Percentiles rank a stretch among this genome's conserved stretches.
Evolutionary conservation across 306 rosid species (phyloP).

Genomic region (Inga oerstediana): DNA sequence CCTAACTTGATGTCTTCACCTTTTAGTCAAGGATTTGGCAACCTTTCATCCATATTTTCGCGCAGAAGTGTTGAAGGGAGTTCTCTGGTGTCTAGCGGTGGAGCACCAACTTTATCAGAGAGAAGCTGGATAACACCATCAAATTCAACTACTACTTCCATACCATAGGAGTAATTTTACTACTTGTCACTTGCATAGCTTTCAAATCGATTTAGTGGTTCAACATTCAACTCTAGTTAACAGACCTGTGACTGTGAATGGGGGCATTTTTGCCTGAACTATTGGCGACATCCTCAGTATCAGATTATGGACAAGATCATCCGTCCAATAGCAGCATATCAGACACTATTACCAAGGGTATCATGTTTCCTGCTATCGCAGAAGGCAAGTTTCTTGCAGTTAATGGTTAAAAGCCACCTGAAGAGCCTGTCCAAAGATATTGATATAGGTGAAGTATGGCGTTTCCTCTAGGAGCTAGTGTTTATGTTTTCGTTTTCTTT

Average conservation of each 20-base stretch:
- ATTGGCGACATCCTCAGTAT: too few relatives aligned
- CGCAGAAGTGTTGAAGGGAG: too few relatives aligned
- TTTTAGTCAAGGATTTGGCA: slow-evolving; percentile 50
- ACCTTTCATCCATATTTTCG: too few relatives aligned
- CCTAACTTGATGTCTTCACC: slow-evolving; percentile 70
- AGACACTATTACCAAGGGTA: slow-evolving; percentile 35
- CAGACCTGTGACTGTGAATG: too few relatives aligned
- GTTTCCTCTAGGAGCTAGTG: slow-evolving; percentile 25
- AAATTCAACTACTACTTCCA: slow-evolving; percentile 65
- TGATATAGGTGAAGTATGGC: slow-evolving; percentile 54
- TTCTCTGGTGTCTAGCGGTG: slow-evolving; percentile 62
- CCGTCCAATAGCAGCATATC: slow-evolving; percentile 36
- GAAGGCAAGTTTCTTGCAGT: slow-evolving; percentile 36
- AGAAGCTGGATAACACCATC: slow-evolving; percentile 74
- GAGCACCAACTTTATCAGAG: slow-evolving; percentile 78
- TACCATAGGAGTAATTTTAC: slow-evolving; percentile 48
- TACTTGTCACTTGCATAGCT: slow-evolving; percentile 38
- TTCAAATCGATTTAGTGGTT: slow-evolving; percentile 31
- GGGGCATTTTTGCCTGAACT: too few relatives aligned
- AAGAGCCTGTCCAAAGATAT: slow-evolving; percentile 53
- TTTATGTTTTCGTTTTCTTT: slow-evolving; percentile 6
- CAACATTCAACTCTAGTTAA: too few relatives aligned
- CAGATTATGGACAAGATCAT: too few relatives aligned
- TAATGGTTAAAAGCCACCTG: slow-evolving; percentile 65
- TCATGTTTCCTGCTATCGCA: slow-evolving; percentile 36